A percentile compares a stretch with the other conserved stretches of the same genome.
phyloP scores from a whole-genome alignment of 2,329 filamentous ascomycete genomes.

The Alternaria angustiovoidea region DNA sequence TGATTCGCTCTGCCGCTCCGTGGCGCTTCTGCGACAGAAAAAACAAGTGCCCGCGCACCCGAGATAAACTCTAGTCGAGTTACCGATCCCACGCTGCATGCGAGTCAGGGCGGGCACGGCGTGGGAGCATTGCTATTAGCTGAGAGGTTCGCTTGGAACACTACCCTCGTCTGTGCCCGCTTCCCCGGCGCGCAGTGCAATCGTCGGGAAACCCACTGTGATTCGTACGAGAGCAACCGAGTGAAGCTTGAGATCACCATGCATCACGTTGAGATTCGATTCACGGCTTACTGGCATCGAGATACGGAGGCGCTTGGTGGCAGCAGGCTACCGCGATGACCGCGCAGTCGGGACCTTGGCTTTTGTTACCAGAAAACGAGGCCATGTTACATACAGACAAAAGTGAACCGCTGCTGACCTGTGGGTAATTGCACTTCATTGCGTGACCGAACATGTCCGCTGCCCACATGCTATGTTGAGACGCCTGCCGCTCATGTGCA shows the following conservation, averaged over 20 bases:
- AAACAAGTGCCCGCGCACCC: slow-evolving; percentile 40
- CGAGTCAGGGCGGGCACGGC: slow-evolving; percentile 31
- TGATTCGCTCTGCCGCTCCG: slow-evolving; percentile 39
- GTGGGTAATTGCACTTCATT: slow-evolving; percentile 25
- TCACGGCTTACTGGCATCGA: slow-evolving; percentile 29
- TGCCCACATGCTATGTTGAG: slow-evolving; percentile 35
- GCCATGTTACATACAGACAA: slow-evolving; percentile 46
- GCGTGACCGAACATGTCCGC: slow-evolving; percentile 49
- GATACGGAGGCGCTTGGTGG: slow-evolving; percentile 28
- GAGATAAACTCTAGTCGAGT: slow-evolving; percentile 24
- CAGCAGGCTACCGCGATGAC: slow-evolving; percentile 35
- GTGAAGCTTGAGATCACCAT: slow-evolving; percentile 24
- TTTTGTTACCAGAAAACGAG: slow-evolving; percentile 45
- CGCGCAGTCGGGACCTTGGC: slow-evolving; percentile 41
- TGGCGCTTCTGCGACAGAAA: slow-evolving; percentile 40
- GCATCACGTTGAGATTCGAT: slow-evolving; percentile 29
- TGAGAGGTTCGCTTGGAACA: slow-evolving; percentile 35
- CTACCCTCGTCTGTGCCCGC: slow-evolving; percentile 33
- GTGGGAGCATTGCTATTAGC: slow-evolving; percentile 24
- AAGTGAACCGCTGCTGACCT: slow-evolving; percentile 32
- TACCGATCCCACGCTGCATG: slow-evolving; percentile 32
- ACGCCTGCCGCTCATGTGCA: slow-evolving; percentile 37
- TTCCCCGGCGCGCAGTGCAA: slow-evolving; percentile 37
- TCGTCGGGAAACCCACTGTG: slow-evolving; percentile 5
- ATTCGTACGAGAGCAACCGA: slow-evolving; percentile 14